Conservation (phyloP, 352 stramenopile genomes). For the Pilasporangium apinafurcum region DNA sequence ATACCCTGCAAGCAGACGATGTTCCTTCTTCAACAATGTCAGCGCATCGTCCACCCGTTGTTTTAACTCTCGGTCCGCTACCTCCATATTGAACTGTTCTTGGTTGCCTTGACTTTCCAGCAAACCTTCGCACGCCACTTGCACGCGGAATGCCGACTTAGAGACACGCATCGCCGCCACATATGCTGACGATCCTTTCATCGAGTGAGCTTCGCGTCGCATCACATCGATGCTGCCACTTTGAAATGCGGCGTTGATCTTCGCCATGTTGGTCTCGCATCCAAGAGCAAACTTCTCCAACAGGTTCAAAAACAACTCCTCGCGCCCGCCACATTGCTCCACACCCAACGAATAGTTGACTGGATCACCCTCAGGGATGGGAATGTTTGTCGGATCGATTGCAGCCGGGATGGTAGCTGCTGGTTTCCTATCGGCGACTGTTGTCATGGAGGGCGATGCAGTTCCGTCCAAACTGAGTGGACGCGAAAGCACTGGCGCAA, state of each 20-base stretch:
- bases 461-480: too few relatives aligned
- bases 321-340: constrained; percentile 65
- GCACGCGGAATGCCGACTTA: constrained; percentile 75
- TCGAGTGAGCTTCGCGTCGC: constrained; percentile 65
- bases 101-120: constrained; percentile 27
- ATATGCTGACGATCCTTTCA: constrained; percentile 80
- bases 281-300: constrained; percentile 72
- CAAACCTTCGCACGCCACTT: constrained; percentile 65
- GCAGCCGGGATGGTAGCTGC: too few relatives aligned
- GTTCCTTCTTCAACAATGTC: constrained; percentile 48
- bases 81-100: constrained; percentile 11
- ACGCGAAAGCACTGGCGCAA: too few relatives aligned
- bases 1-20: constrained; percentile 60
- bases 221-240: constrained; percentile 38
- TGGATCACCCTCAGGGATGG: constrained; percentile 71
- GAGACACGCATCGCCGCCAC: constrained; percentile 69
- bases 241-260: constrained; percentile 42
- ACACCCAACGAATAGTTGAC: constrained; percentile 77
- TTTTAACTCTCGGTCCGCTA: constrained; percentile 14
- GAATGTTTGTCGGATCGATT: constrained; percentile 24
- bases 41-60: constrained; percentile 34
- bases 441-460: too few relatives aligned
- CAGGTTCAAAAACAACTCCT: constrained; percentile 75
- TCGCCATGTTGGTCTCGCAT: constrained; percentile 49
- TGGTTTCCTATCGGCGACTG: too few relatives aligned